phyloP scores from a whole-genome alignment of 2,329 filamentous ascomycete species.

The Grosmannia penicillata region DNA sequence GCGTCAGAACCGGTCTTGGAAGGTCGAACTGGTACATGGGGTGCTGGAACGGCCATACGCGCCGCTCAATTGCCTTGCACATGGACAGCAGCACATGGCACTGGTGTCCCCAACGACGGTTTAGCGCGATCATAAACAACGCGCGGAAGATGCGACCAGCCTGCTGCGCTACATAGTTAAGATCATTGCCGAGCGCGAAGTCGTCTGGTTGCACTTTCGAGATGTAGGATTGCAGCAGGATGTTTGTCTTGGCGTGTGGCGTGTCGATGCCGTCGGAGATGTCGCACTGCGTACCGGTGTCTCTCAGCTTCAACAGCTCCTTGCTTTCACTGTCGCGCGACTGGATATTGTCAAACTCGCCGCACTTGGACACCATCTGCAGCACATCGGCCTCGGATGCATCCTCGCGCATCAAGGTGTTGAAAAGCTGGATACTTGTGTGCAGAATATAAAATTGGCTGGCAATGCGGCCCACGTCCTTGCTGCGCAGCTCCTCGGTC shows the following conservation, averaged over 20 bases:
- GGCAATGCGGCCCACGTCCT: conserved; percentile 90
- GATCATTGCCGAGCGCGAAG: conserved; percentile 83
- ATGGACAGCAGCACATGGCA: conserved; percentile 82
- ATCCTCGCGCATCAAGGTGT: conserved; percentile 76
- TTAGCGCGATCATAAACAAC: conserved; percentile 93
- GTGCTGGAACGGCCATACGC: conserved; percentile 89
- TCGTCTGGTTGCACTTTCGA: conserved; percentile 79
- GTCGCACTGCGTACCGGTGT: conserved; percentile 62
- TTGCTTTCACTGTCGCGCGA: conserved; percentile 80
- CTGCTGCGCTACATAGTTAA: conserved; percentile 91
- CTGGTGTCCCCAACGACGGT: conserved; percentile 89
- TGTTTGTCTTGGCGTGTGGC: conserved; percentile 86
- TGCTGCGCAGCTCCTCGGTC: conserved; percentile 83
- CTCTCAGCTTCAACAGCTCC: conserved; percentile 62
- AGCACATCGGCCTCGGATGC: conserved; percentile 85
- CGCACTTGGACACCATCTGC: conserved; percentile 94
- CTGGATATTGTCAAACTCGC: conserved; percentile 95
- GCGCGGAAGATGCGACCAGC: conserved; percentile 87
- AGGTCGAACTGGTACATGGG: conserved; percentile 92
- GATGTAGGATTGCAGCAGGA: conserved; percentile 86
- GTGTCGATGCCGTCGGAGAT: conserved; percentile 58
- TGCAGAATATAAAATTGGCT: conserved; percentile 96
- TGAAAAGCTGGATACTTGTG: conserved; percentile 90
- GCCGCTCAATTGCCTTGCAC: conserved; percentile 93
- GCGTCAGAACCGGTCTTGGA: conserved; percentile 65